Percentiles rank a stretch among this genome's conserved stretches.
These are phyloP conservation scores for Leccinum imitatum DNA, from an alignment of 768 basidiomycete genomes.

Conservation along the genomic window DNA sequence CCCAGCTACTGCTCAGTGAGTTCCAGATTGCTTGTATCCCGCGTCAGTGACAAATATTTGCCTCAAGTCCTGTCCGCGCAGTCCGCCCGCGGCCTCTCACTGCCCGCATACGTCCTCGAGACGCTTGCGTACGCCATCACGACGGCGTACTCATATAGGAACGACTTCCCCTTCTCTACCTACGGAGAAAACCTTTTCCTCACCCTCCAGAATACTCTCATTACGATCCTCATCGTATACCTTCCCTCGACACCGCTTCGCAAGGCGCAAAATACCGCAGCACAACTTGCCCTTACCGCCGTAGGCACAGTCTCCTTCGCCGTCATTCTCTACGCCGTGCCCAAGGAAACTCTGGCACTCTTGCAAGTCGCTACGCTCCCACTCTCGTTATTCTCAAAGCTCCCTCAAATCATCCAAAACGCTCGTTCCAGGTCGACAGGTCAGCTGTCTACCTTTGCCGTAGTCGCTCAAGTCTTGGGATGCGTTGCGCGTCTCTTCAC, in stretches of 20 bases:
- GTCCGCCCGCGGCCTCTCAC: constrained; percentile 85
- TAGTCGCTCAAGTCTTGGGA: constrained; percentile 82
- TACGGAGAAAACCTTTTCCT: constrained; percentile 98
- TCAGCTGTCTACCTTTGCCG: constrained; percentile 91
- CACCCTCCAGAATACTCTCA: constrained; percentile 81
- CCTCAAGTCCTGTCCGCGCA: constrained; percentile 60
- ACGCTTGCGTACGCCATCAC: constrained; percentile 90
- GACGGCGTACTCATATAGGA: constrained; percentile 80
- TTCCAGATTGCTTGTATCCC: background rate
- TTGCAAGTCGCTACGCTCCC: constrained; percentile 89
- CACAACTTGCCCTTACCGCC: constrained; percentile 33
- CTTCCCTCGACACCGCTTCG: constrained; percentile 43
- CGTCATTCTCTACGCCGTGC: constrained; percentile 46
- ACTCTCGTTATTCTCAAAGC: constrained; percentile 86
- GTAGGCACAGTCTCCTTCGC: constrained; percentile 36
- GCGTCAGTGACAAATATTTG: background rate
- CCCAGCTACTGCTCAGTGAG: constrained; percentile 86
- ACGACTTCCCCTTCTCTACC: constrained; percentile 91
- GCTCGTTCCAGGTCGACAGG: constrained; percentile 75
- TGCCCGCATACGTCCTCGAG: constrained; percentile 86
- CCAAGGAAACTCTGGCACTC: constrained; percentile 53
- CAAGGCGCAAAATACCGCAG: constrained; percentile 26
- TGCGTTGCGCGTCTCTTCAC: constrained; percentile 94
- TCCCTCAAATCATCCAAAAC: constrained; percentile 92
- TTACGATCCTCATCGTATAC: constrained; percentile 83